A percentile compares a stretch with the other conserved stretches of the same genome.
These are phyloP conservation scores for Acarospora socialis DNA, from an alignment of 2,329 filamentous ascomycete species.

Conservation along the genomic window DNA sequence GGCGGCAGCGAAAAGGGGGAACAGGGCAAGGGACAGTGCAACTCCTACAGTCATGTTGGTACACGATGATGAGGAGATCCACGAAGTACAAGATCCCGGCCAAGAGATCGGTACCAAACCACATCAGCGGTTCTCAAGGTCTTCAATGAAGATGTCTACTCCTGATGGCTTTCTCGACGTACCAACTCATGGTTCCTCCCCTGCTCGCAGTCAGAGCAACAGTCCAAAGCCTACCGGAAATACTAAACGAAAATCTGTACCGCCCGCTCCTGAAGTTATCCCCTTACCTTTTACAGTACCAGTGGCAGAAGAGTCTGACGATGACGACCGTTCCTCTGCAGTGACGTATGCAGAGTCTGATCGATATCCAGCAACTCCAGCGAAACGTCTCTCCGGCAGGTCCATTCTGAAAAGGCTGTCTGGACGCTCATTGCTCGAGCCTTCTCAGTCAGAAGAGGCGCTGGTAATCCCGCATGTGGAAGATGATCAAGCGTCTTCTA, in stretches of 20 bases:
- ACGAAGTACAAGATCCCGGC: background rate
- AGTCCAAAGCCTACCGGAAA: too few species aligned
- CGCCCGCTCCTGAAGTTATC: slow-evolving; percentile 44
- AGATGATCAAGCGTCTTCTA: slow-evolving; percentile 31
- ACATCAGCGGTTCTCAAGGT: background rate
- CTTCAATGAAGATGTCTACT: too few species aligned
- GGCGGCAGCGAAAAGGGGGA: background rate
- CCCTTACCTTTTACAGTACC: slow-evolving; percentile 54
- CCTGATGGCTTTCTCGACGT: too few species aligned
- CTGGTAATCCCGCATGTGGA: slow-evolving; percentile 22
- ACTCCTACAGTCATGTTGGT: slow-evolving; percentile 7
- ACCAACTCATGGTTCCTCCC: too few species aligned
- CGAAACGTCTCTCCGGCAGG: slow-evolving; percentile 20
- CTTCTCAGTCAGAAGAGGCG: slow-evolving; percentile 25
- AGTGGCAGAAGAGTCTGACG: slow-evolving; percentile 30
- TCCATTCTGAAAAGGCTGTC: slow-evolving; percentile 19
- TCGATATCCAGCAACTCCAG: slow-evolving; percentile 17
- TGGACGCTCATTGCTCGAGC: slow-evolving; percentile 7
- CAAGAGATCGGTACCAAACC: background rate
- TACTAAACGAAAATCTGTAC: too few species aligned
- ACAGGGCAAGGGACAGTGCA: slow-evolving; percentile 2
- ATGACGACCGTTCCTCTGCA: slow-evolving; percentile 48
- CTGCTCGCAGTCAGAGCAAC: too few species aligned
- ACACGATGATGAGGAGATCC: slow-evolving; percentile 6
- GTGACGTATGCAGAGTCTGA: slow-evolving; percentile 40